These are phyloP conservation scores for Aspergillus fructus DNA, from an alignment of 2,329 filamentous ascomycete genomes.

Conservation along the genomic window DNA sequence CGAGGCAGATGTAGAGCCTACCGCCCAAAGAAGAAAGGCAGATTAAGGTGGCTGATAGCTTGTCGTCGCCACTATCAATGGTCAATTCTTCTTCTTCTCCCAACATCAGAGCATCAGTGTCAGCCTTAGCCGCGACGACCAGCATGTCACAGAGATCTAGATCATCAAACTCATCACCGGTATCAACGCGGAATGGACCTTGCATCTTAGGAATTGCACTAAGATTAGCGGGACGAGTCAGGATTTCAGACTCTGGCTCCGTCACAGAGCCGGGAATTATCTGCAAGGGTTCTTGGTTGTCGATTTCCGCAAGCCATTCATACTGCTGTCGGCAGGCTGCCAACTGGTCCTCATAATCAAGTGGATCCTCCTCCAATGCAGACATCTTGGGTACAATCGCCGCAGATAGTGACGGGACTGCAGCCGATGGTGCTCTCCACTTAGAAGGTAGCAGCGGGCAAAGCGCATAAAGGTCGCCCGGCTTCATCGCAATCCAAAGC, in stretches of 20 bases:
- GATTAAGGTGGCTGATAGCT: constrained; percentile 57
- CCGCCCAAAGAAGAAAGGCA: constrained; percentile 57
- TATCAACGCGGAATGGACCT: constrained; percentile 58
- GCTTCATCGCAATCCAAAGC: constrained; percentile 92
- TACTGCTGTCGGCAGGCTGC: constrained; percentile 55
- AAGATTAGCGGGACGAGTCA: constrained; percentile 53
- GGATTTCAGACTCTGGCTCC: constrained; percentile 51
- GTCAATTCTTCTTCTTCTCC: constrained; percentile 50
- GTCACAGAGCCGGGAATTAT: constrained; percentile 38
- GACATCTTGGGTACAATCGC: constrained; percentile 73
- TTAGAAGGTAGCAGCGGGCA: constrained; percentile 85
- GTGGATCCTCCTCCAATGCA: constrained; percentile 40
- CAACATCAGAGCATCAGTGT: constrained; percentile 53
- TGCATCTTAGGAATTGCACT: constrained; percentile 61
- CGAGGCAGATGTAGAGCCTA: constrained; percentile 59
- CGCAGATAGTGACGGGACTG: constrained; percentile 79
- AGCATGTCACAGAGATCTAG: constrained; percentile 62
- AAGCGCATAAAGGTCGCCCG: constrained; percentile 89
- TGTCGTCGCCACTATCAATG: constrained; percentile 46
- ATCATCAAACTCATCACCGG: constrained; percentile 51
- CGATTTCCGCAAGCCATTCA: constrained; percentile 58
- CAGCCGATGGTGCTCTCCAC: constrained; percentile 74
- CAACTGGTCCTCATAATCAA: constrained; percentile 47
- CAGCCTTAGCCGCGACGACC: constrained; percentile 54
- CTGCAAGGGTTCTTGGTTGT: constrained; percentile 52